Conservation (phyloP, 2,329 filamentous ascomycete species). For the Penicillium sp. region DNA sequence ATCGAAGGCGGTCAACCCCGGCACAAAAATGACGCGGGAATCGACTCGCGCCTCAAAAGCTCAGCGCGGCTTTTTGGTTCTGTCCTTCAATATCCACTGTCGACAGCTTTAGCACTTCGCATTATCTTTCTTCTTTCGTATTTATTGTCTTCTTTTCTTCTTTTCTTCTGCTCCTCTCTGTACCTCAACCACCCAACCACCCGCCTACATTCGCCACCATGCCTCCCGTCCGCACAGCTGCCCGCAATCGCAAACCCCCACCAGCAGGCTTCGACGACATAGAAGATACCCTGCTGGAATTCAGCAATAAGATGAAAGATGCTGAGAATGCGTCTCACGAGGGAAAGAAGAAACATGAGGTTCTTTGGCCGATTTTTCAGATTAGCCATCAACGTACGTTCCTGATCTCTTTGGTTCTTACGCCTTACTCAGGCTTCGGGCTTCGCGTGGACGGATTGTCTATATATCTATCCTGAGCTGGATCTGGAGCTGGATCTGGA, state of each 20-base stretch:
- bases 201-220: constrained; percentile 47
- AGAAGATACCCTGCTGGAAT: constrained; percentile 71
- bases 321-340: constrained; percentile 85
- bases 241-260: constrained; percentile 67
- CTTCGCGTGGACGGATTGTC: background rate
- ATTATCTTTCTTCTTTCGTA: background rate
- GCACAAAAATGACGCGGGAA: constrained; percentile 37
- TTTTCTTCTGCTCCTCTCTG: background rate
- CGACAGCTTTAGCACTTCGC: background rate
- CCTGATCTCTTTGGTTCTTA: background rate
- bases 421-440: background rate
- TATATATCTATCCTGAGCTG: background rate
- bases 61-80: background rate
- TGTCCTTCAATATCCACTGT: background rate
- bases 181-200: too few relatives aligned
- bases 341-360: constrained; percentile 85
- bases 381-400: constrained; percentile 87
- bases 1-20: constrained; percentile 35
- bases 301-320: constrained; percentile 72
- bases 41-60: constrained; percentile 6
- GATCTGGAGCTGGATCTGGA: background rate
- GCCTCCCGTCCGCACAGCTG: constrained; percentile 66
- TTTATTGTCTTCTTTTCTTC: background rate
- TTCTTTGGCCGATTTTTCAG: constrained; percentile 96
- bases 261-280: constrained; percentile 72